Evolutionary conservation across 805 yeast genomes (phyloP), one percentile per base, ranked within the genome.

Genomic region (Brettanomyces naardenensis): DNA sequence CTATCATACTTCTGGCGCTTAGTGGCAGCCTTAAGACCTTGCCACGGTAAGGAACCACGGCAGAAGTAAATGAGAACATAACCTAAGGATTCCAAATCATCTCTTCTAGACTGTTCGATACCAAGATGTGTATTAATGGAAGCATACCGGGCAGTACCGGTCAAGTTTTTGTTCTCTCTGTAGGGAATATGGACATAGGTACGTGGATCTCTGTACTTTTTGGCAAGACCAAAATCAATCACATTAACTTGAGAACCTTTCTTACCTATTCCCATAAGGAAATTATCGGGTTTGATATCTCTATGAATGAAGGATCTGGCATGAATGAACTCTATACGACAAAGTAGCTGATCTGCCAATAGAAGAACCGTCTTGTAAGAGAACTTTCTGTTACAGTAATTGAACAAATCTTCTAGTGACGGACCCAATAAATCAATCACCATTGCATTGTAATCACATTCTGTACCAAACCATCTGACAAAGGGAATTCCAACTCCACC

Each of bases 401-500:
- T 90, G 73, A 90, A 90, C 49, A 90, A 68, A 60, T 92, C 97
- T 60, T 90, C 98, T 46, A 90, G 69, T 1, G 95, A 83, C 4
- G 97, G 97, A 5, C 98, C 98, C 51, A 90, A 71, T 37, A 90
- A 72, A 59, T 90, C 98, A 52, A 90, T 90, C 29, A 90, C 97
- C 89, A 90, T 81, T 28, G 97, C 96, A 60, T 89, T 86, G 58
- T 87, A 90, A 58, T 89, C 97, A 50, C 95, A 86, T 60, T 90
- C 97, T 2, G 94, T 83, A 28, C 97, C 98, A 59, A 78, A 89
- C 94, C 96, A 90, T 59, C 97, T 78, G 25, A 90, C 88, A 63
- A 88, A 89, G 3, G 98, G 97, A 41, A 90, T 88, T 23, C 98
- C 97, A 27, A 90, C 90, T 23, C 97, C 97, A 27, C 97, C 98